Evolutionary conservation across 176 grass and related monocot genomes (phyloP).

Genomic region (Phyllostachys edulis): DNA sequence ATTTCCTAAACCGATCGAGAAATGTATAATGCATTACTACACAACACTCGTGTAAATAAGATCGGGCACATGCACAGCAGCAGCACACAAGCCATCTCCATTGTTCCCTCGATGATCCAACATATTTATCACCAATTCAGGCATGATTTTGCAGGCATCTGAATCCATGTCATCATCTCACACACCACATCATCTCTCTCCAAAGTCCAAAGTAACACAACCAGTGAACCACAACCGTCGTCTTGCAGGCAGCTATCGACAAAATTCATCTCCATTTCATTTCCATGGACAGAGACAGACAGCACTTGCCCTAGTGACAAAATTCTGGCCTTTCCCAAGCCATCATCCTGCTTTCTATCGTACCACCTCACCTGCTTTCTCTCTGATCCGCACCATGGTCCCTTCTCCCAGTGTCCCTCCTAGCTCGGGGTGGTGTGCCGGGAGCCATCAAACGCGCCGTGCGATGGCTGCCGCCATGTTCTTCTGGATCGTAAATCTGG

Average conservation of each 20-base stretch:
- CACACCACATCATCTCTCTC: background rate
- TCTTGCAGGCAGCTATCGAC: background rate
- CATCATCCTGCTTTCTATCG: background rate
- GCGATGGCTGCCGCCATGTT: conserved; percentile 10
- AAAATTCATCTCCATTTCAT: background rate
- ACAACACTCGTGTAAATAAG: too few species aligned
- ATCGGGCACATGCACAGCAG: too few species aligned
- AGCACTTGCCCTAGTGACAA: background rate
- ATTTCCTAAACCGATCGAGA: too few species aligned
- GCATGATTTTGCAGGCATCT: too few species aligned
- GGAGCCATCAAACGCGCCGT: conserved; percentile 11
- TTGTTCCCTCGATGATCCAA: too few species aligned
- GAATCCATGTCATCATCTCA: background rate
- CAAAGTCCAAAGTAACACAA: too few species aligned
- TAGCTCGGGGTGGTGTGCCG: conserved; percentile 27
- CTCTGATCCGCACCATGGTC: background rate
- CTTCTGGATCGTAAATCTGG: conserved; percentile 54
- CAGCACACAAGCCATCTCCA: too few species aligned
- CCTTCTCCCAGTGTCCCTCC: background rate
- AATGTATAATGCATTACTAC: too few species aligned
- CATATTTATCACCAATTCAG: too few species aligned
- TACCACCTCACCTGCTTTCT: conserved; percentile 16
- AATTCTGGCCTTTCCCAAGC: background rate
- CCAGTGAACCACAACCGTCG: background rate
- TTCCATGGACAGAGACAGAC: background rate